These are phyloP conservation scores for Aciculoconidium aculeatum DNA, from an alignment of 805 yeast genomes.

Conservation along the genomic window DNA sequence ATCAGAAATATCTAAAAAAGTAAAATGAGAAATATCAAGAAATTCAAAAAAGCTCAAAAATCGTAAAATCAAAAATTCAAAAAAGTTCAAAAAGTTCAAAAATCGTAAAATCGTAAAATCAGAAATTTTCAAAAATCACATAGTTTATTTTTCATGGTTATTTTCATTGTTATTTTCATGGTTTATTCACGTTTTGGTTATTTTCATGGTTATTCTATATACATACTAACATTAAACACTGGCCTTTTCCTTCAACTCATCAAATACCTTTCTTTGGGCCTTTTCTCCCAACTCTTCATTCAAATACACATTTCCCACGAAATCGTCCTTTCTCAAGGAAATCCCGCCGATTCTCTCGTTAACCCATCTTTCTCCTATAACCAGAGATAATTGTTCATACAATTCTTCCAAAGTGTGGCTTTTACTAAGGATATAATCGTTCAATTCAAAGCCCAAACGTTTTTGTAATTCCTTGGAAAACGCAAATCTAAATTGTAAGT, in stretches of 20 bases:
- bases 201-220: too few species aligned
- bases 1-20: too few species aligned
- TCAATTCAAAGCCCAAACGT: constrained; percentile 45
- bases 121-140: too few species aligned
- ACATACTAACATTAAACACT: too few species aligned
- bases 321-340: constrained; percentile 50
- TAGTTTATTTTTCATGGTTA: too few species aligned
- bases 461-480: constrained; percentile 44
- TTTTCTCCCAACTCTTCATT: constrained; percentile 44
- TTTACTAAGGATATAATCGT: constrained; percentile 44
- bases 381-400: constrained; percentile 27
- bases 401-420: constrained; percentile 36
- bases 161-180: too few species aligned
- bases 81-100: too few species aligned
- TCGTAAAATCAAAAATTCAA: too few species aligned
- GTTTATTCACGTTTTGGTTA: too few species aligned
- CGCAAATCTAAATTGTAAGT: constrained; percentile 45
- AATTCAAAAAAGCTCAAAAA: too few species aligned
- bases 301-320: constrained; percentile 47
- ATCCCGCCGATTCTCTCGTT: constrained; percentile 68
- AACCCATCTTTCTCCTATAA: constrained; percentile 39
- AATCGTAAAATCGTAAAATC: too few species aligned
- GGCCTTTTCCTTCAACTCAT: constrained; percentile 45
- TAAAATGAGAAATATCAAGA: too few species aligned
- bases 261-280: constrained; percentile 40